Conservation (phyloP, 768 basidiomycete genomes). For the Neoboletus subvelutipes region DNA sequence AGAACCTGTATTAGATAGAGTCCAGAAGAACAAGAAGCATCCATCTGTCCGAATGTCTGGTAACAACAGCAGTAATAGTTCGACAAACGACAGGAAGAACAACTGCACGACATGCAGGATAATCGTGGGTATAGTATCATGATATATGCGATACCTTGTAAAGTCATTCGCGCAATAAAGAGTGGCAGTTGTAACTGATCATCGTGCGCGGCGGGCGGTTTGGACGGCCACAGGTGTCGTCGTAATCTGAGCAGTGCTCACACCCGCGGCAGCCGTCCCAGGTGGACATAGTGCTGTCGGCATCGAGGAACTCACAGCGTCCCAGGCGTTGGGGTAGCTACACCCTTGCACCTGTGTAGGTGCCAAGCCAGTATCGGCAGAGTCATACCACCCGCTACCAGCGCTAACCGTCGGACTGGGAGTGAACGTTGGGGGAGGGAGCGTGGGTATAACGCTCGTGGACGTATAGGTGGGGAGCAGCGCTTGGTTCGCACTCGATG, state of each 20-base stretch:
- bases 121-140: neutral
- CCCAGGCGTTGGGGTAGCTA: slow-evolving; percentile 63
- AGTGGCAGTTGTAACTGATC: neutral
- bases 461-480: slow-evolving; percentile 64
- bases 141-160: neutral
- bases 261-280: slow-evolving; percentile 3
- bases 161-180: neutral
- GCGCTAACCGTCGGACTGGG: slow-evolving; percentile 40
- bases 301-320: slow-evolving; percentile 49
- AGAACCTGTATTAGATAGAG: neutral
- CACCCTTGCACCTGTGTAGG: slow-evolving; percentile 64
- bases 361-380: slow-evolving; percentile 49
- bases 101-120: neutral
- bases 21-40: slow-evolving; percentile 1
- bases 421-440: slow-evolving; percentile 56
- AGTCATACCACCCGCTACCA: slow-evolving; percentile 59
- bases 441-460: slow-evolving; percentile 55
- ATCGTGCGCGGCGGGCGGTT: slow-evolving; percentile 9
- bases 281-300: slow-evolving; percentile 45
- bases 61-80: neutral
- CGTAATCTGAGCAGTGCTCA: slow-evolving; percentile 4
- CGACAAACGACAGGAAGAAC: neutral
- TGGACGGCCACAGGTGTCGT: neutral
- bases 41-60: neutral
- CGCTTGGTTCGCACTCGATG: slow-evolving; percentile 33